phyloP scores from a whole-genome alignment of 441 rosid genomes.

The Viola pubescens region DNA sequence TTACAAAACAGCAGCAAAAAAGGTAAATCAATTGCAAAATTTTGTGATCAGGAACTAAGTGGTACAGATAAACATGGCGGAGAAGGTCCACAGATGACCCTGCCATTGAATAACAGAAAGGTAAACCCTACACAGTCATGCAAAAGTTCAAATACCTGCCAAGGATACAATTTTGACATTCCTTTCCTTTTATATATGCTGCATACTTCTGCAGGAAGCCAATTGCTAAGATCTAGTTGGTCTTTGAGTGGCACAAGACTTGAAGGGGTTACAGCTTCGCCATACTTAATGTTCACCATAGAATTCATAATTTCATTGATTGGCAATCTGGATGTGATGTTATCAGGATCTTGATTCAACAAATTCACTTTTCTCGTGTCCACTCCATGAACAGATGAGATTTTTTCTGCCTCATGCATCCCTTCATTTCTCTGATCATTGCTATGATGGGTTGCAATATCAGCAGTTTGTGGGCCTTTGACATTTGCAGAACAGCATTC shows the following conservation, averaged over 20 bases:
- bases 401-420: conserved; percentile 25
- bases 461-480: conserved; percentile 24
- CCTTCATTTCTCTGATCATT: conserved; percentile 27
- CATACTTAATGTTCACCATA: conserved; percentile 26
- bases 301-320: conserved; percentile 28
- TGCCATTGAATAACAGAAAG: conserved; percentile 13
- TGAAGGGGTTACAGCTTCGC: conserved; percentile 67
- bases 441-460: conserved; percentile 14
- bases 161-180: conserved; percentile 71
- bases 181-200: conserved; percentile 69
- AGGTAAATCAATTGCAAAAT: no score
- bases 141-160: conserved; percentile 69
- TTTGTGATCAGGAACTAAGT: no score
- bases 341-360: conserved; percentile 26
- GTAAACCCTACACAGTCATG: conserved; percentile 4
- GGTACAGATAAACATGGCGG: no score
- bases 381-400: conserved; percentile 18
- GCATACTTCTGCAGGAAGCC: conserved; percentile 91
- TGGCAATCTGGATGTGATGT: conserved; percentile 25
- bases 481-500: conserved; percentile 30
- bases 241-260: conserved; percentile 44
- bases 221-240: conserved; percentile 46
- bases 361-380: conserved; percentile 24
- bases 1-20: no score
- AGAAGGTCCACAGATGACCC: background rate